Evolutionary conservation across 116 monocot genomes (phyloP).

Genomic region (Papilionanthe hybrid): DNA sequence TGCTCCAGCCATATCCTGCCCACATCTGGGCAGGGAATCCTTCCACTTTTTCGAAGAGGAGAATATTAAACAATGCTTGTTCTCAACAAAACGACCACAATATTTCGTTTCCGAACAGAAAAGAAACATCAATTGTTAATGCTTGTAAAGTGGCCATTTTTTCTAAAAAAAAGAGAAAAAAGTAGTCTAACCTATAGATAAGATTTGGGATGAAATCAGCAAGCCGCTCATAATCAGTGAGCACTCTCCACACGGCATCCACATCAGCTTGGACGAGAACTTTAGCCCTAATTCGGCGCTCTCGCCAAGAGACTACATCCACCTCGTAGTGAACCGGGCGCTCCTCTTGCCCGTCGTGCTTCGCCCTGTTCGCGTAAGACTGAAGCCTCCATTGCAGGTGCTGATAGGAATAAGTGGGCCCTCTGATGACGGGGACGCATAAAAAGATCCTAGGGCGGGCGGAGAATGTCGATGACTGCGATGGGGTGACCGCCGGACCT

Average conservation of each 20-base stretch:
- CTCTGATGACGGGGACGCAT: not conserved
- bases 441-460: not conserved
- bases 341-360: slow-evolving; percentile 13
- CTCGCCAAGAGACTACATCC: slow-evolving; percentile 87
- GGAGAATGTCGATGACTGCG: not conserved
- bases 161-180: not conserved
- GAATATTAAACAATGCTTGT: not conserved
- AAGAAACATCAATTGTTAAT: not conserved
- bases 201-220: slow-evolving; percentile 96
- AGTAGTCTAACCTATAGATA: slow-evolving; percentile 50
- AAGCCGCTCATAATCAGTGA: slow-evolving; percentile 92
- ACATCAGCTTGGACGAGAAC: slow-evolving; percentile 54
- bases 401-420: not conserved
- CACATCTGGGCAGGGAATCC: slow-evolving; percentile 71
- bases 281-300: slow-evolving; percentile 53
- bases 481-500: not conserved
- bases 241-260: slow-evolving; percentile 67
- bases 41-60: slow-evolving; percentile 41
- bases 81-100: not conserved
- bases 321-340: slow-evolving; percentile 65
- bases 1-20: slow-evolving; percentile 98
- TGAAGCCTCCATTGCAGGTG: not conserved
- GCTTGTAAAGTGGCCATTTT: not conserved
- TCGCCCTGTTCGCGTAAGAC: not conserved
- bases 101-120: not conserved